These are phyloP conservation scores for Ophiocordyceps polyrhachis-furcata DNA, from an alignment of 2,329 filamentous ascomycete species.

Conservation along the genomic window DNA sequence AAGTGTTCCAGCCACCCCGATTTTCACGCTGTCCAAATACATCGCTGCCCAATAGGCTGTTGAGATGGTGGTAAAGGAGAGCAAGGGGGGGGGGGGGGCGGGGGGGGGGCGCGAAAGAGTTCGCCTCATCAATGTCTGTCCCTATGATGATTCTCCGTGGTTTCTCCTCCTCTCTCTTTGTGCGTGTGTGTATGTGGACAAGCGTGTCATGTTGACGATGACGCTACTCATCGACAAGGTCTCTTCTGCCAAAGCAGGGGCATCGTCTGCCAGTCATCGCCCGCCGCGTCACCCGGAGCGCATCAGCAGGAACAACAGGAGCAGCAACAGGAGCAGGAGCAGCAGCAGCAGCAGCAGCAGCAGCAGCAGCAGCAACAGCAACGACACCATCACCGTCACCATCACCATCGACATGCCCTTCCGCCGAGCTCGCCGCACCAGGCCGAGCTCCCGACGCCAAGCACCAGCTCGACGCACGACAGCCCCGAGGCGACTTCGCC, in stretches of 20 bases:
- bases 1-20: too few species aligned
- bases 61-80: too few species aligned
- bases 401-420: neutral
- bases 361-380: neutral
- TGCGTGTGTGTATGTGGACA: neutral
- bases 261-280: slow-evolving; percentile 14
- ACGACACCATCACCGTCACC: neutral
- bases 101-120: too few species aligned
- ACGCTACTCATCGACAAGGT: slow-evolving; percentile 6
- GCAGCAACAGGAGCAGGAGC: neutral
- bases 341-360: neutral
- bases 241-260: slow-evolving; percentile 16
- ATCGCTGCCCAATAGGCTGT: too few species aligned
- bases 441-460: slow-evolving; percentile 2
- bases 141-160: too few species aligned
- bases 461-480: slow-evolving; percentile 1
- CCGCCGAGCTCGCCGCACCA: neutral
- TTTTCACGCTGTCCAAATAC: too few species aligned
- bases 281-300: slow-evolving; percentile 1
- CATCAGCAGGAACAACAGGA: neutral
- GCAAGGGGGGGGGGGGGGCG: too few species aligned
- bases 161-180: too few species aligned
- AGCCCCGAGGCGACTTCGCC: slow-evolving; percentile 1
- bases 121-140: too few species aligned
- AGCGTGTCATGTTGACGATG: neutral